Evolutionary conservation across 305 asterid genomes (phyloP).

Genomic region (Solanum hybrid): DNA sequence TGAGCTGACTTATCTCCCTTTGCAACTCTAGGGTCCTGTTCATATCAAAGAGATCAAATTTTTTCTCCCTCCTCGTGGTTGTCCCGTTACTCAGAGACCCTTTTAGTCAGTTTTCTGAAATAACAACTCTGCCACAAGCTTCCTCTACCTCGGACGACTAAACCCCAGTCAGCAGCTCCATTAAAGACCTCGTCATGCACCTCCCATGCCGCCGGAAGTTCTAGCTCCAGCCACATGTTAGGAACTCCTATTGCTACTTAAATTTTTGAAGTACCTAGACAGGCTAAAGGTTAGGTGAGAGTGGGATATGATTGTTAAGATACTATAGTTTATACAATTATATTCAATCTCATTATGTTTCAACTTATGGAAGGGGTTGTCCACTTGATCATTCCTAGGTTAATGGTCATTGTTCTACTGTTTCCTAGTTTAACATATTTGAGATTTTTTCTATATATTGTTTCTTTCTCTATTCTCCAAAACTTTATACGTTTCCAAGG

Average conservation of each 20-base stretch:
- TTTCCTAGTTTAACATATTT: not conserved
- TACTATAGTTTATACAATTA: not conserved
- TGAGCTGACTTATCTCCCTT: not conserved
- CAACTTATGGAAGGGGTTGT: not conserved
- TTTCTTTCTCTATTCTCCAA: not conserved
- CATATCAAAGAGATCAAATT: not conserved
- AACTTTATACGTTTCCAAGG: not conserved
- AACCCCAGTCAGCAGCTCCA: not conserved
- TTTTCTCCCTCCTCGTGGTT: not conserved
- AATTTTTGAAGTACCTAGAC: not conserved
- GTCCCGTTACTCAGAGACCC: not conserved
- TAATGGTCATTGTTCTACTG: not conserved
- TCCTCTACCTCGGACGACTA: not conserved
- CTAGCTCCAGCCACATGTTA: not conserved
- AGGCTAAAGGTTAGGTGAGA: not conserved
- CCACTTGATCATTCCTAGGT: not conserved
- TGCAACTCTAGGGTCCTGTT: not conserved
- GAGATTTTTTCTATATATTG: not conserved
- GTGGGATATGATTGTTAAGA: not conserved
- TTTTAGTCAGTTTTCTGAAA: not conserved
- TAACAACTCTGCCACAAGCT: not conserved
- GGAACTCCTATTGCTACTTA: not conserved
- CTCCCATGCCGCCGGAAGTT: not conserved
- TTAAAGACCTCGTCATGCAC: not conserved
- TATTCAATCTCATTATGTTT: not conserved